Evolutionary conservation across 2,329 filamentous ascomycete genomes (phyloP).

Genomic region (Colletotrichum tofieldiae): DNA sequence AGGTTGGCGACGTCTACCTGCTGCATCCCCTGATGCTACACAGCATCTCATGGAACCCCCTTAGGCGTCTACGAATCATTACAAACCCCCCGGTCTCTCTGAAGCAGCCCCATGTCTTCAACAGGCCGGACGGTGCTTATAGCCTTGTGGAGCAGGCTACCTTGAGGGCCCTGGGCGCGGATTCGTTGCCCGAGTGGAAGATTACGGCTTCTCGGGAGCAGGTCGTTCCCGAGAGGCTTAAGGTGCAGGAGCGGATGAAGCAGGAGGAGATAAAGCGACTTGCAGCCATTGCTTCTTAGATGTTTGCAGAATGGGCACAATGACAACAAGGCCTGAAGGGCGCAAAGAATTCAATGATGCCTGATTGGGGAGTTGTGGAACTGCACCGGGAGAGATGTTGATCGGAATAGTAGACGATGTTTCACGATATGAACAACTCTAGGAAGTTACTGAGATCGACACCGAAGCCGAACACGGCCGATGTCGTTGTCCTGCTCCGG

Average conservation of each 20-base stretch:
- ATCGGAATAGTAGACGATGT: neutral
- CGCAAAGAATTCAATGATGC: neutral
- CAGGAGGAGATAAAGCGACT: constrained; percentile 56
- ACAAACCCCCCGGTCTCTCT: constrained; percentile 60
- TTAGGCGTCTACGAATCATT: constrained; percentile 48
- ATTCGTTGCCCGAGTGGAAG: constrained; percentile 67
- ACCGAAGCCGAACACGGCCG: neutral
- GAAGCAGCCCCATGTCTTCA: constrained; percentile 66
- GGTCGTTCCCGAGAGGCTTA: constrained; percentile 59
- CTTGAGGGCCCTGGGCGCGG: constrained; percentile 62
- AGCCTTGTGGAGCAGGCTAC: constrained; percentile 72
- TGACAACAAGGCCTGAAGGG: neutral
- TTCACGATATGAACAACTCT: no score
- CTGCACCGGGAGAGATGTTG: neutral
- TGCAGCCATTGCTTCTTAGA: constrained; percentile 48
- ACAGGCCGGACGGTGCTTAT: constrained; percentile 63
- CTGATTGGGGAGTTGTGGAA: neutral
- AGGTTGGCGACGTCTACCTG: constrained; percentile 70
- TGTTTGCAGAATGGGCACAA: neutral
- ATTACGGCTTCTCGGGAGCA: constrained; percentile 64
- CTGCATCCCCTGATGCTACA: constrained; percentile 75
- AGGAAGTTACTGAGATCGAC: neutral
- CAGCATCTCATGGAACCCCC: constrained; percentile 58
- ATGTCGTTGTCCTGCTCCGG: neutral
- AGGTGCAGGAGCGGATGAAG: constrained; percentile 49